phyloP scores from a whole-genome alignment of 305 asterid species.

The Nicotiana rustica region DNA sequence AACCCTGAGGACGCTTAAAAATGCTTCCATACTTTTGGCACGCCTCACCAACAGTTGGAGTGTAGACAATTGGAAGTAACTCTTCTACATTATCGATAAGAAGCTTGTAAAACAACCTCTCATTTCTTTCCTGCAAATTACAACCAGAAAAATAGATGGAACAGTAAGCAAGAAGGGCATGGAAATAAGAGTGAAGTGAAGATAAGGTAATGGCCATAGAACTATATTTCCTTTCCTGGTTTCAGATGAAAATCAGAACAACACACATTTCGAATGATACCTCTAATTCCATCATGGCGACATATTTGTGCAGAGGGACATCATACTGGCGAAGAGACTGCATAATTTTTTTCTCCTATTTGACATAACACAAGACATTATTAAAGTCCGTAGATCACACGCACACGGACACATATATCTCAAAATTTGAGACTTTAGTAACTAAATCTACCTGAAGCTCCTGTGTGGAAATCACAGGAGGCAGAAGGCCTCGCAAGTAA shows the following conservation, averaged over 20 bases:
- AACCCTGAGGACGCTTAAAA: constrained; percentile 88
- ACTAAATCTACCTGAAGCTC: constrained; percentile 72
- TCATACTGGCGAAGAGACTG: constrained; percentile 72
- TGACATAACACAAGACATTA: constrained; percentile 25
- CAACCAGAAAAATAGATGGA: background rate
- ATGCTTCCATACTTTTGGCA: constrained; percentile 81
- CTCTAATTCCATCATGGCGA: constrained; percentile 94
- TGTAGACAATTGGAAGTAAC: constrained; percentile 85
- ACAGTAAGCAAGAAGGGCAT: constrained; percentile 9
- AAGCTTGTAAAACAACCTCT: constrained; percentile 89
- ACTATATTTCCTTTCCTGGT: background rate
- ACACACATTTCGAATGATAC: constrained; percentile 35
- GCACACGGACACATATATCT: background rate
- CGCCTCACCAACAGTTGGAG: constrained; percentile 91
- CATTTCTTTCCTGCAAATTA: constrained; percentile 74
- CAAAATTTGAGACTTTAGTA: background rate
- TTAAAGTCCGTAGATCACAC: constrained; percentile 22
- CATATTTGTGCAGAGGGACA: constrained; percentile 80
- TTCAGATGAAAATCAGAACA: background rate
- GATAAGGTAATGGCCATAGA: background rate
- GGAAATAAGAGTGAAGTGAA: background rate
- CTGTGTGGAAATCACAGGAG: constrained; percentile 70
- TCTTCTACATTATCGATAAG: constrained; percentile 91
- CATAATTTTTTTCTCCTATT: constrained; percentile 82
- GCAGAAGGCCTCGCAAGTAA: constrained; percentile 90